Conservation (phyloP, 2,329 filamentous ascomycete species). For the Epichloe scottii region DNA sequence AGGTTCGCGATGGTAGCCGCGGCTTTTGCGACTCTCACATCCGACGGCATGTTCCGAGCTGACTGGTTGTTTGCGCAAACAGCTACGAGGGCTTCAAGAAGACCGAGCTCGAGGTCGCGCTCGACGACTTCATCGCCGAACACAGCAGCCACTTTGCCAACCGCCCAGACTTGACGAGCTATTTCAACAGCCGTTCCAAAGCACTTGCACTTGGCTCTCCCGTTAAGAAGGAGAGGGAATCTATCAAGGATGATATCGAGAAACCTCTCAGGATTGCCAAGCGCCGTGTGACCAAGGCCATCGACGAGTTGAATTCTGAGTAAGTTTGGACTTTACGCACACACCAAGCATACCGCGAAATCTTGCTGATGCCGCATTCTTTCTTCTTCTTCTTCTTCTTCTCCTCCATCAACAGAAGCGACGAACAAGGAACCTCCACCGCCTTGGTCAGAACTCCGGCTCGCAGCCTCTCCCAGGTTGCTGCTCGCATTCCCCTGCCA, state of each 20-base stretch:
- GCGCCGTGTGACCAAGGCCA: conserved; percentile 31
- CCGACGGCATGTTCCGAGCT: neutral
- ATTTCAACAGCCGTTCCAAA: conserved; percentile 58
- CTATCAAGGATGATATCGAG: conserved; percentile 24
- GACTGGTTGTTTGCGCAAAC: conserved; percentile 4
- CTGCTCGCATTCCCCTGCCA: conserved; percentile 56
- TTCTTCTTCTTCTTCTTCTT: neutral
- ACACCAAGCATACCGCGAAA: neutral
- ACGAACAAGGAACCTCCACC: conserved; percentile 26
- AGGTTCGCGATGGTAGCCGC: neutral
- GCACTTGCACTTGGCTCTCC: conserved; percentile 44
- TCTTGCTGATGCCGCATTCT: neutral
- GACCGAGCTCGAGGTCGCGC: conserved; percentile 60
- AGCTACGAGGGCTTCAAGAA: conserved; percentile 66
- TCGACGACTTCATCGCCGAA: conserved; percentile 60
- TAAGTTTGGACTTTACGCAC: conserved; percentile 19
- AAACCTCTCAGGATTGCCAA: conserved; percentile 31
- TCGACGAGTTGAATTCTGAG: conserved; percentile 33
- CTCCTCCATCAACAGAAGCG: conserved; percentile 12
- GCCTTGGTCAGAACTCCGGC: conserved; percentile 37
- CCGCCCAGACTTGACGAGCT: conserved; percentile 55
- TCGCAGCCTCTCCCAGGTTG: conserved; percentile 40
- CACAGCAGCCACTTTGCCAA: conserved; percentile 53
- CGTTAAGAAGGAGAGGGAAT: conserved; percentile 41
- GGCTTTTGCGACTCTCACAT: neutral